phyloP scores from a whole-genome alignment of 345 rosid genomes.

The Arabis alpina region DNA sequence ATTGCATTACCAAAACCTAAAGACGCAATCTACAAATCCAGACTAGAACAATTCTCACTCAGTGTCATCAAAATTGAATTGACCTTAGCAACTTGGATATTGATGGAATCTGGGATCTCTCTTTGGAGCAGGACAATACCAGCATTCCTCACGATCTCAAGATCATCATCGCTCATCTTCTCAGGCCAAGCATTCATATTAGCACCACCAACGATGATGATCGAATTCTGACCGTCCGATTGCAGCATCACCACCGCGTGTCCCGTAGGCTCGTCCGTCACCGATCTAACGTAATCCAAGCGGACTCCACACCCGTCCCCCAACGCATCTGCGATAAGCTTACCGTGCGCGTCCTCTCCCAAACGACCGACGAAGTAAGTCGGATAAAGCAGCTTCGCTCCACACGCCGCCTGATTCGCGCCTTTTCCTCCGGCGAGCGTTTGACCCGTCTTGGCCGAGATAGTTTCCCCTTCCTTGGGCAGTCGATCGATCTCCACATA shows the following conservation, averaged over 20 bases:
- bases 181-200: constrained; percentile 86
- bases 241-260: constrained; percentile 98
- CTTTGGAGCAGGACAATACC: constrained; percentile 89
- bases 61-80: background rate
- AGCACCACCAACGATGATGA: constrained; percentile 92
- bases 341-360: constrained; percentile 87
- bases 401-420: constrained; percentile 95
- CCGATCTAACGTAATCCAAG: constrained; percentile 55
- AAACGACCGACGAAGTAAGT: constrained; percentile 82
- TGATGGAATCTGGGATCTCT: constrained; percentile 91
- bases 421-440: constrained; percentile 94
- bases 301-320: constrained; percentile 61
- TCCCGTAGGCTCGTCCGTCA: constrained; percentile 71
- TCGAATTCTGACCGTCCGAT: constrained; percentile 86
- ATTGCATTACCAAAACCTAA: constrained; percentile 19
- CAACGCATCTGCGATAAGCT: constrained; percentile 64
- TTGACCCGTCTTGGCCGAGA: constrained; percentile 75
- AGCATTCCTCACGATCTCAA: constrained; percentile 75
- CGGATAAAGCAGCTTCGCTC: constrained; percentile 71
- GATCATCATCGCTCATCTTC: constrained; percentile 52
- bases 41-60: background rate
- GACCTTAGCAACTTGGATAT: constrained; percentile 90
- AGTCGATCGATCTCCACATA: constrained; percentile 84
- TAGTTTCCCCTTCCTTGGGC: constrained; percentile 79
- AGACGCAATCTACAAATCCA: background rate